Percentiles rank a stretch among this genome's conserved stretches.
phyloP scores from a whole-genome alignment of 1,284 basidiomycete species.

The Melampsora americana region DNA sequence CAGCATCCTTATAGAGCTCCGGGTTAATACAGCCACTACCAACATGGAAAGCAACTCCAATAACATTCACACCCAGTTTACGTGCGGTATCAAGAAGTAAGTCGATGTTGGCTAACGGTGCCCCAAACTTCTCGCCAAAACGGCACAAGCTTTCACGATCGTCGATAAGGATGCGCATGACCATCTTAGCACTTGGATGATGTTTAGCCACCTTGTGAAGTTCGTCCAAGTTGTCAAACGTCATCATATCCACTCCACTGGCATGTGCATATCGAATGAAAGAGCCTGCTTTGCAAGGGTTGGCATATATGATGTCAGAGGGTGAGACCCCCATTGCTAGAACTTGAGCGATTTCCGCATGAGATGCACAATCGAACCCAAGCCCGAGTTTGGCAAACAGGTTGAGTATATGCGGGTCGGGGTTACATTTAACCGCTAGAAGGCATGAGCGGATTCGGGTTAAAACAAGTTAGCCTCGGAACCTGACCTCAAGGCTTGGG shows the following conservation, averaged over 20 bases:
- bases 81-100: slow-evolving; percentile 73
- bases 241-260: slow-evolving; percentile 83
- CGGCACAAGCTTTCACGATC: slow-evolving; percentile 91
- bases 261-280: slow-evolving; percentile 82
- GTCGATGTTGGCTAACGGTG: slow-evolving; percentile 76
- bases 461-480: background rate
- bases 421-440: slow-evolving; percentile 91
- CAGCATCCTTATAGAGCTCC: slow-evolving; percentile 81
- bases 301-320: slow-evolving; percentile 86
- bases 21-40: slow-evolving; percentile 95
- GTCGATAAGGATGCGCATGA: slow-evolving; percentile 92
- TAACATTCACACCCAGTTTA: slow-evolving; percentile 76
- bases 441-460: slow-evolving; percentile 42
- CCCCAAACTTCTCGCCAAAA: slow-evolving; percentile 96
- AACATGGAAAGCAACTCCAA: slow-evolving; percentile 97
- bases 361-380: slow-evolving; percentile 98
- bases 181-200: slow-evolving; percentile 78
- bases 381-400: slow-evolving; percentile 82
- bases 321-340: slow-evolving; percentile 63
- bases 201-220: slow-evolving; percentile 86
- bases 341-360: slow-evolving; percentile 83
- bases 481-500: too few species aligned
- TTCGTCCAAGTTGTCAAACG: slow-evolving; percentile 97
- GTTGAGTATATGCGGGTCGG: slow-evolving; percentile 87
- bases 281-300: slow-evolving; percentile 94